Evolutionary conservation across 371 early-diverging fungal species (phyloP).

Genomic region (Syncephalastrum monosporum): DNA sequence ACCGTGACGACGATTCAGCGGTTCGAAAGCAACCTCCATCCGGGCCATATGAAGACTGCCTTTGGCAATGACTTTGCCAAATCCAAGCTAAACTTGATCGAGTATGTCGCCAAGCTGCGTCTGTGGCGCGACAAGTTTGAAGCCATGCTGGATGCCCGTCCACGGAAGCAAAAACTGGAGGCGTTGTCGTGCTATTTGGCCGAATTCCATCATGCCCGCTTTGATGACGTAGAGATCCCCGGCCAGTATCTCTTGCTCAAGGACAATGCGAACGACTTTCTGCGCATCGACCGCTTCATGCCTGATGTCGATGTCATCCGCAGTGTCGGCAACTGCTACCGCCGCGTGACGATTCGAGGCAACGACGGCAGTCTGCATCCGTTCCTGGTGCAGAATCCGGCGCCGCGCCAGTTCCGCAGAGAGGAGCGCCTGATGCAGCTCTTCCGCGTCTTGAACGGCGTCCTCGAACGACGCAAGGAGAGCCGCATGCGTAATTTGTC

Average conservation of each 20-base stretch:
- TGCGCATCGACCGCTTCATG: constrained; percentile 91
- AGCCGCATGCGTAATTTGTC: constrained; percentile 76
- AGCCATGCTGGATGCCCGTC: constrained; percentile 76
- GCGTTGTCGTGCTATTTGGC: constrained; percentile 88
- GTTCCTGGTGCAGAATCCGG: constrained; percentile 92
- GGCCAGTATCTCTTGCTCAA: constrained; percentile 92
- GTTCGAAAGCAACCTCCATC: constrained; percentile 83
- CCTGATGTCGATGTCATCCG: constrained; percentile 84
- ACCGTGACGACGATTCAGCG: constrained; percentile 82
- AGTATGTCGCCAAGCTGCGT: constrained; percentile 80
- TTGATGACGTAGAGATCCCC: constrained; percentile 97
- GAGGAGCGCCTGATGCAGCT: constrained; percentile 95
- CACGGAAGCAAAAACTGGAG: constrained; percentile 81
- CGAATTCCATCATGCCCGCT: constrained; percentile 97
- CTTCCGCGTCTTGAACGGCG: constrained; percentile 85
- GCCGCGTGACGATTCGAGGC: constrained; percentile 86
- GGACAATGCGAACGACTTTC: constrained; percentile 88
- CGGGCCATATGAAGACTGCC: constrained; percentile 73
- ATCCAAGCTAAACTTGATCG: constrained; percentile 72
- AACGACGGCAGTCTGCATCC: constrained; percentile 88
- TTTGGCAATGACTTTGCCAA: constrained; percentile 91
- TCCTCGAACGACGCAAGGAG: constrained; percentile 77
- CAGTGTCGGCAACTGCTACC: constrained; percentile 71
- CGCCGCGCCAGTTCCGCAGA: constrained; percentile 81
- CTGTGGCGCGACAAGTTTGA: constrained; percentile 92